Base-by-base conservation (phyloP, 2,329 filamentous ascomycete species). In the Fusarium aywerte region DNA sequence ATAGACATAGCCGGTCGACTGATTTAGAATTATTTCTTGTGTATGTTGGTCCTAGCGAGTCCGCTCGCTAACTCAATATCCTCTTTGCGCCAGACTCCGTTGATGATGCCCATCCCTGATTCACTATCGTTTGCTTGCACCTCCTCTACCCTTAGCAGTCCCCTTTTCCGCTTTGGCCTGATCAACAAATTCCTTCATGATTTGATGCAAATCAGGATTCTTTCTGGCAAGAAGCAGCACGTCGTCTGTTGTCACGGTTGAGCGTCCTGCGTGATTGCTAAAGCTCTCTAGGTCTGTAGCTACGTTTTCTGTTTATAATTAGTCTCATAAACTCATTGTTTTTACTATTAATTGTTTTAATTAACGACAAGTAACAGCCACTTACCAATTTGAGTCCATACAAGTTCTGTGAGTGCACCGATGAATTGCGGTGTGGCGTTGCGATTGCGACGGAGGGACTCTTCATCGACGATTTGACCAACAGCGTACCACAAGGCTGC, bases 351-450 rank as follows among this genome's bases (percentile, higher is more conserved):
- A n/a, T n/a, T n/a, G n/a, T 27, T 27, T 27, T 27, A 9, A 8
- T 27, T 10, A 10, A 27, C 7, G 9, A 10, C 7, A 27, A 36
- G 7, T 5, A 3, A 15, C 11, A 11, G 2, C 5, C 51, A 56
- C 8, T 3, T 56, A 95, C 93, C 91, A 50, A 97, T 91, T 70
- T 97, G 93, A 2, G 89, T 86, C 89, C 92, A 97, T 9, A 95
- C 90, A 78, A 97, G 87, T 77, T 97, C 93, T 1, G 92, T 96
- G 74, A 96, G 78, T 0, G 91, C 90, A 10, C 90, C 93, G 70
- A 96, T 96, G 77, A 96, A 97, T 74, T 97, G 93, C 3, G 92
- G 92, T 25, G 95, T 97, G 8, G 94, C 92, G 78, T 97, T 97
- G 67, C 92, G 86, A 75, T 92, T 79, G 53, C 78, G 76, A 16